Base-by-base conservation (phyloP, 2,329 filamentous ascomycete genomes). In the Xylariaceae sp. region DNA sequence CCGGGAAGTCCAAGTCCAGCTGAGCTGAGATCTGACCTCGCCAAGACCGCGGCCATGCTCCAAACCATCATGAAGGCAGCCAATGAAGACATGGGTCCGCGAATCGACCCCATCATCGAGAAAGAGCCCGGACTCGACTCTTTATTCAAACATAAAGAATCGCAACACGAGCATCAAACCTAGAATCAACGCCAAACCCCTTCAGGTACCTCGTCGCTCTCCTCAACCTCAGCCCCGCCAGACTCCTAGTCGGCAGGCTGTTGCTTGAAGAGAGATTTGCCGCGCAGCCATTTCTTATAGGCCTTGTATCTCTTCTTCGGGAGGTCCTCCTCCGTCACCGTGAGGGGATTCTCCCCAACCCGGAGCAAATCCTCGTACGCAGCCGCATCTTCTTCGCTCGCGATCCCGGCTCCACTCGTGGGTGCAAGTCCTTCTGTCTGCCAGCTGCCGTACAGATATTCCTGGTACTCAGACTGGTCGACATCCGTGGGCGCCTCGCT, bases 251-350 rank as follows among this genome's bases (percentile, higher is more conserved):
- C 76, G 39, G 79, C 72, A 34, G 83, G 80, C 63, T 84, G 81
- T 72, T 96, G 90, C 67, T 97, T 97, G 64, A 97, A 97, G 56
- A 97, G 76, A 56, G 89, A 95, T 71, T 96, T 97, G 15, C 91
- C 91, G 48, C 83, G 78, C 59, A 98, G 72, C 91, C 93, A 98
- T 66, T 96, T 94, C 56, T 84, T 73, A 66, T 98, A 98, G 9
- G 90, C 87, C 67, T 95, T 97, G 65, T 98, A 98, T 53, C 93
- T 75, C 74, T 97, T 96, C 76, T 95, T 97, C 31, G 78, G 76
- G 34, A 82, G 76, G 63, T 97, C 93, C 57, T 94, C 90, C 34
- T 90, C 84, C 1, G 82, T 83, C 12, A 97, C 91, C 2, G 88
- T 94, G 39, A 98, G 68, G 15, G 89, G 88, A 55, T 95, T 88